Evolutionary conservation across 2,329 filamentous ascomycete genomes (phyloP).

Genomic region (Beauveria sp.): DNA sequence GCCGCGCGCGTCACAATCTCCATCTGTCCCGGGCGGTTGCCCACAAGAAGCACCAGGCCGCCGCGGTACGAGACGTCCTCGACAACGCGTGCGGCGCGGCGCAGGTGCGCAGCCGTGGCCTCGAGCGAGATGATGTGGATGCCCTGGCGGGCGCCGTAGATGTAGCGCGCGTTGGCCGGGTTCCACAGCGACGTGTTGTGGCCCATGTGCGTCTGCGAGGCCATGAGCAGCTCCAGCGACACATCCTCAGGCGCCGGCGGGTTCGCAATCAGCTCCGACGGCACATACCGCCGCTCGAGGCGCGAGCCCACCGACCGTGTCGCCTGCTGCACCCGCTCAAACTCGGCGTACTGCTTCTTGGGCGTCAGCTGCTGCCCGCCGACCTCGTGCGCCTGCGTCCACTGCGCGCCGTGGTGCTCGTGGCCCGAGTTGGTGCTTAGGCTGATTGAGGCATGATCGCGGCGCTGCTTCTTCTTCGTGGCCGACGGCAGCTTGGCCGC

Average conservation of each 20-base stretch:
- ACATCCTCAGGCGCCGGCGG: conserved; percentile 74
- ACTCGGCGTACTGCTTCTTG: conserved; percentile 32
- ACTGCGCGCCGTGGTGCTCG: conserved; percentile 12
- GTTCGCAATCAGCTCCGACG: conserved; percentile 57
- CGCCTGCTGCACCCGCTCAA: conserved; percentile 30
- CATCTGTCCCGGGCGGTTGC: conserved; percentile 76
- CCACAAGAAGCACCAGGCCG: conserved; percentile 84
- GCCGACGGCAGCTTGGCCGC: conserved; percentile 19
- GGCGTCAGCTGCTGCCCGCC: conserved; percentile 30
- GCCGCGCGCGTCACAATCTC: conserved; percentile 75
- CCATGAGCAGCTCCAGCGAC: conserved; percentile 84
- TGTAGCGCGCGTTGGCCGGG: conserved; percentile 87
- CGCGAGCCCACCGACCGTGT: conserved; percentile 42
- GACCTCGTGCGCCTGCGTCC: conserved; percentile 26
- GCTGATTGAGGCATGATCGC: conserved; percentile 26
- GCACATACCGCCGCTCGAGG: conserved; percentile 52
- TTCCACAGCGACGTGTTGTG: conserved; percentile 92
- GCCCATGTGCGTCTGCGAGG: conserved; percentile 80
- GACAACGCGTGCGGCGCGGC: conserved; percentile 88
- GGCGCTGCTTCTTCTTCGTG: conserved; percentile 25
- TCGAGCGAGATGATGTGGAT: conserved; percentile 93
- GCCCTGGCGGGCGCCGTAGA: conserved; percentile 80
- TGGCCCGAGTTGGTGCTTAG: conserved; percentile 23
- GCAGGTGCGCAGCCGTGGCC: conserved; percentile 76
- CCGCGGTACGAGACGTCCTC: conserved; percentile 76